Percentiles rank a stretch among this genome's conserved stretches.
Conservation (phyloP, 2,329 filamentous ascomycete genomes). For the Colletotrichum brevisporum region DNA sequence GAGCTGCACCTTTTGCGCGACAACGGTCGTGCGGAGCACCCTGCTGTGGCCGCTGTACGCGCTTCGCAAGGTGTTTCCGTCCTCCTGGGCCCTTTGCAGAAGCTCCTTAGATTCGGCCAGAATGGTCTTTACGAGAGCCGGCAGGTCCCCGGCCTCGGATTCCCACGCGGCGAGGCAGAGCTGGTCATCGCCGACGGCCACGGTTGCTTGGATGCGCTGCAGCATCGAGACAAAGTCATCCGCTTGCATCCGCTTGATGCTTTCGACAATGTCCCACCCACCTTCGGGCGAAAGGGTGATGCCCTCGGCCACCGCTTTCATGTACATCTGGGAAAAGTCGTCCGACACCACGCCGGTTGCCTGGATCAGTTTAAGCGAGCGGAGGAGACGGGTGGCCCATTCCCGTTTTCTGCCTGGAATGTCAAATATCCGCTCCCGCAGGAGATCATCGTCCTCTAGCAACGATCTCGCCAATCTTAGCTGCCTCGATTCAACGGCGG, state of each 20-base stretch:
- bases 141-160: constrained; percentile 50
- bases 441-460: constrained; percentile 71
- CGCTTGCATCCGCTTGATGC: constrained; percentile 73
- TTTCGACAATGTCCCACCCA: constrained; percentile 67
- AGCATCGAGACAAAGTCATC: constrained; percentile 61
- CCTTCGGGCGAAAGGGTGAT: constrained; percentile 62
- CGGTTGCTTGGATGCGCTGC: constrained; percentile 55
- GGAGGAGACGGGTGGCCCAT: constrained; percentile 61
- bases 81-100: constrained; percentile 58
- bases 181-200: constrained; percentile 53
- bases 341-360: constrained; percentile 53
- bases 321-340: constrained; percentile 71
- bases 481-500: constrained; percentile 58
- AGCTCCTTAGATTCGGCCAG: constrained; percentile 63
- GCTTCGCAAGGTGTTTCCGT: constrained; percentile 73
- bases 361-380: constrained; percentile 62
- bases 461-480: constrained; percentile 63
- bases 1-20: constrained; percentile 85
- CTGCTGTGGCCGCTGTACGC: constrained; percentile 81
- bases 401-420: constrained; percentile 50
- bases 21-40: constrained; percentile 81
- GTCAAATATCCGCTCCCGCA: constrained; percentile 61
- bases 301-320: constrained; percentile 71
- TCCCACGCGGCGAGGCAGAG: constrained; percentile 54
- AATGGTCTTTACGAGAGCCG: constrained; percentile 55